These are phyloP conservation scores for Lignosus rhinocerotis DNA, from an alignment of 1,284 basidiomycete species.

Conservation along the genomic window DNA sequence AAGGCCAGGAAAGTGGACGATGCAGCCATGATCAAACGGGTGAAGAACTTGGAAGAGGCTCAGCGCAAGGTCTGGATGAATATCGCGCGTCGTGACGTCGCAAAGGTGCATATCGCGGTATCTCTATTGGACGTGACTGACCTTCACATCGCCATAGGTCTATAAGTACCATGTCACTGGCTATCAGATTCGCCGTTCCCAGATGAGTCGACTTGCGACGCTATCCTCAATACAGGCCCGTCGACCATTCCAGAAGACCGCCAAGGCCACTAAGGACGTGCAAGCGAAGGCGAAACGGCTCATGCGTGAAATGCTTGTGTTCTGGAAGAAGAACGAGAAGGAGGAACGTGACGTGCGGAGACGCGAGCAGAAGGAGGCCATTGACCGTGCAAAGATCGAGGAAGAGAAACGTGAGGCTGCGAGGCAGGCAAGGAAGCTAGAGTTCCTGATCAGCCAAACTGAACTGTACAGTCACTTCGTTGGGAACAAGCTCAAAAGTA, in stretches of 20 bases:
- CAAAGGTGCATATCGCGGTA: slow-evolving; percentile 53
- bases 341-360: slow-evolving; percentile 92
- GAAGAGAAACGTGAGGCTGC: slow-evolving; percentile 97
- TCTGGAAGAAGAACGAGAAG: slow-evolving; percentile 98
- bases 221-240: slow-evolving; percentile 82
- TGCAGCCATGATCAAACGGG: slow-evolving; percentile 65
- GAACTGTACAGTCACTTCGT: slow-evolving; percentile 99
- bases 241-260: slow-evolving; percentile 75
- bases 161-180: slow-evolving; percentile 77
- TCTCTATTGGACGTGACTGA: background rate
- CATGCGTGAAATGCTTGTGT: slow-evolving; percentile 94
- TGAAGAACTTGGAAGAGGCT: slow-evolving; percentile 78
- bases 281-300: slow-evolving; percentile 86
- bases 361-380: slow-evolving; percentile 92
- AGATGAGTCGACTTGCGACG: slow-evolving; percentile 78
- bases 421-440: slow-evolving; percentile 94
- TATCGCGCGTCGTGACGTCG: slow-evolving; percentile 80
- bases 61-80: slow-evolving; percentile 87
- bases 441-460: slow-evolving; percentile 99
- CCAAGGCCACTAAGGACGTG: slow-evolving; percentile 85
- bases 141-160: slow-evolving; percentile 49
- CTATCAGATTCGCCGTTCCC: slow-evolving; percentile 61
- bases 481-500: slow-evolving; percentile 96
- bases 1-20: slow-evolving; percentile 77
- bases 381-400: slow-evolving; percentile 88